These are phyloP conservation scores for Eustoma russellianum DNA, from an alignment of 257 asterid species.

Conservation along the genomic window DNA sequence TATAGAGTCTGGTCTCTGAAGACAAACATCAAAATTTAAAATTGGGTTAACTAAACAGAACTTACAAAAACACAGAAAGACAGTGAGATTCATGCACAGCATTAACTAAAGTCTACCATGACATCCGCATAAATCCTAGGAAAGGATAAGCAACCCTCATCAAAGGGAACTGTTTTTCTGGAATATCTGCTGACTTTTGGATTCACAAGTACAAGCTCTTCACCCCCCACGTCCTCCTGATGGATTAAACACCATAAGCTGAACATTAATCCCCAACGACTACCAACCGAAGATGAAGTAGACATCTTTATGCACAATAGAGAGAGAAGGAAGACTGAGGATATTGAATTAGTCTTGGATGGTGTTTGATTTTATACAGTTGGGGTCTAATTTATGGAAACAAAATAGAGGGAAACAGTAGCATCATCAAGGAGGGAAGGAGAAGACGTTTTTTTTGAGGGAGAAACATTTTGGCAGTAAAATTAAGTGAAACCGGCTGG, in stretches of 20 bases:
- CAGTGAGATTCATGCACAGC: background rate
- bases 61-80: background rate
- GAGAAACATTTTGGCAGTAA: too few relatives aligned
- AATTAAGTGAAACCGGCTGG: too few relatives aligned
- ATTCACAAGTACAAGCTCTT: constrained; percentile 84
- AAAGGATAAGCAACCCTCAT: constrained; percentile 96
- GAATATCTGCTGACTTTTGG: constrained; percentile 64
- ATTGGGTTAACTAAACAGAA: background rate
- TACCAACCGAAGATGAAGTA: too few relatives aligned
- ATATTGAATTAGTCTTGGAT: too few relatives aligned
- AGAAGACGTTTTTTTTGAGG: too few relatives aligned
- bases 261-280: constrained; percentile 80
- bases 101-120: constrained; percentile 25
- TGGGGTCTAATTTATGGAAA: too few relatives aligned
- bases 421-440: too few relatives aligned
- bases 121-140: constrained; percentile 75
- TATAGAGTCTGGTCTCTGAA: constrained; percentile 86
- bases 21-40: background rate
- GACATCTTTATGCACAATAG: too few relatives aligned
- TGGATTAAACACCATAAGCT: constrained; percentile 89
- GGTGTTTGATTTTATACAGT: too few relatives aligned
- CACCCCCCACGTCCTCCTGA: constrained; percentile 79
- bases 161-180: constrained; percentile 45
- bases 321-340: too few relatives aligned
- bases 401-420: too few relatives aligned